Evolutionary conservation across 2,329 filamentous ascomycete species (phyloP).

Genomic region (Ascochyta fabae): DNA sequence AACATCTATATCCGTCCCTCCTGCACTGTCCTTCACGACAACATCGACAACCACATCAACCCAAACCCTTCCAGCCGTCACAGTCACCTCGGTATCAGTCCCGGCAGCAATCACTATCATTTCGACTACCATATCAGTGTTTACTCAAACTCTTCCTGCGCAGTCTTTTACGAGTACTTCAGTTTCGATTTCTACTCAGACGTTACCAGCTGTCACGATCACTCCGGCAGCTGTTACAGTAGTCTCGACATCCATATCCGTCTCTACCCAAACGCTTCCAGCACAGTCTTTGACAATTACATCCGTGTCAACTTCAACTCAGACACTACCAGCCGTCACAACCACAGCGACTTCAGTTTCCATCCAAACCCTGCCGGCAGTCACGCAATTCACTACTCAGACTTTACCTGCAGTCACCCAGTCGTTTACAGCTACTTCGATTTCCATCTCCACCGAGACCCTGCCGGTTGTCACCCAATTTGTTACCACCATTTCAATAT

Average conservation of each 20-base stretch:
- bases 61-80: neutral
- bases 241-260: neutral
- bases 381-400: neutral
- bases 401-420: neutral
- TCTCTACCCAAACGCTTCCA: neutral
- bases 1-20: neutral
- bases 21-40: too few species aligned
- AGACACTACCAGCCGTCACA: neutral
- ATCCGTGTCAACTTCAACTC: neutral
- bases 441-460: neutral
- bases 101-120: neutral
- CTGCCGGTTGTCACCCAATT: neutral
- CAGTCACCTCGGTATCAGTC: neutral
- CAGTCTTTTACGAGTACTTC: neutral
- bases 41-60: neutral
- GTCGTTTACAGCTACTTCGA: neutral
- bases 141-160: neutral
- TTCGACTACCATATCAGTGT: neutral
- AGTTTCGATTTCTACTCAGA: neutral
- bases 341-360: neutral
- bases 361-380: neutral
- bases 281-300: neutral
- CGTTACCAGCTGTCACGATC: neutral
- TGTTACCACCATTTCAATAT: neutral
- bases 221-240: neutral